Base-by-base conservation (phyloP, 192 early-diverging fungal species). In the Phlyctochytrium bullatum region DNA sequence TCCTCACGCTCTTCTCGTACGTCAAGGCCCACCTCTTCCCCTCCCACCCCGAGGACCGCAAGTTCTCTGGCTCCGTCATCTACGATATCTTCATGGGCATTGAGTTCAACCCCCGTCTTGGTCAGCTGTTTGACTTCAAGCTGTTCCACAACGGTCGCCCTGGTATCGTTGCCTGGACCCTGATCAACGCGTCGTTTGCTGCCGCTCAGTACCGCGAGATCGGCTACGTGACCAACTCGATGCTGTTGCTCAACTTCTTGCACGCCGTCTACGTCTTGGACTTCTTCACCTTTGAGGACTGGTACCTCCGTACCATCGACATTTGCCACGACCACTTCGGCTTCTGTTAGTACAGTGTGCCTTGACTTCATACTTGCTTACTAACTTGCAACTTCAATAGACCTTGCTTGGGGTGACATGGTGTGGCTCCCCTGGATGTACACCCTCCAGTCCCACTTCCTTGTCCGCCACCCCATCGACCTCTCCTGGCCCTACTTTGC, bases 311-410 rank as follows among this genome's bases (percentile, higher is more conserved):
- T 52, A 92, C 91, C 40, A 91, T 92, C 69, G 82, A 92, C 73
- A 91, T 92, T 65, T 83, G 82, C 59, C 91, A 92, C 74, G 91
- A 92, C 71, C 91, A 92, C 77, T 91, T 92, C 75, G 91, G 91
- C 29, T 92, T 90, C 78, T 91, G 71, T 78, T 51, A 64, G 76
- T 76, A 17, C 2, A n/a, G n/a, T n/a, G n/a, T n/a, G n/a, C n/a
- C n/a, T n/a, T n/a, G n/a, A n/a, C n/a, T n/a, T n/a, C n/a, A 47
- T 47, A 27, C 29, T 61, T 61, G 33, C 16, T 60, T n/a, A 47
- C 20, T 36, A 20, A 20, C 20, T 0, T 24, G 29, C 29, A 10
- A 30, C 64, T 65, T 53, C 2, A 6, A 1, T 65, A n/a, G 72
- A 92, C 78, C 80, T 92, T 28, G 87, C 89, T 24, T 92, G 90